Evolutionary conservation across 495 filamentous ascomycete species (phyloP).

Genomic region (Penicillium maclennaniae): DNA sequence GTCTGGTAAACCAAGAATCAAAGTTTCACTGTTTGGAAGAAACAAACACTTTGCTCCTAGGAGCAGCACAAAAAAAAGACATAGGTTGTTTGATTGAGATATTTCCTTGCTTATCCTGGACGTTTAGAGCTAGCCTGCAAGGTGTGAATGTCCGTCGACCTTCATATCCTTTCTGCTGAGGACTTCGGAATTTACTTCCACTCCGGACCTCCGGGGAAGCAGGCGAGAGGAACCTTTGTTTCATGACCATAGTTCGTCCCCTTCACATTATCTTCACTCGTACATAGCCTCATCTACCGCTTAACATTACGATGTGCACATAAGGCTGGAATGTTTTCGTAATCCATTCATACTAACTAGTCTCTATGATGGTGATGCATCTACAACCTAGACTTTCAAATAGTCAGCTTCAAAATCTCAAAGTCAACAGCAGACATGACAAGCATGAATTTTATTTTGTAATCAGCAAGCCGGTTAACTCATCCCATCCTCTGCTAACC

Average conservation of each 20-base stretch:
- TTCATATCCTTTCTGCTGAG: slow-evolving; percentile 4
- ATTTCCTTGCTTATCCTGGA: slow-evolving; percentile 12
- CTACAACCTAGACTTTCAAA: slow-evolving; percentile 1
- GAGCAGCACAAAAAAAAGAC: background rate
- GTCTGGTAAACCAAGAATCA: background rate
- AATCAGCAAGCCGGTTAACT: slow-evolving; percentile 65
- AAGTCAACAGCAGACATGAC: background rate
- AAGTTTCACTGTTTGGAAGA: background rate
- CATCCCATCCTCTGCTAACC: slow-evolving; percentile 55
- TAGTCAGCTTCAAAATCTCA: slow-evolving; percentile 18
- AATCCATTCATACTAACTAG: background rate
- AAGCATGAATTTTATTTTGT: background rate
- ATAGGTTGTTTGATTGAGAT: background rate
- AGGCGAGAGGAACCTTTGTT: slow-evolving; percentile 3
- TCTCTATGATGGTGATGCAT: background rate
- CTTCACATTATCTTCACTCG: background rate
- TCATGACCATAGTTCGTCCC: slow-evolving; percentile 4
- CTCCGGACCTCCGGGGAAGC: too few relatives aligned
- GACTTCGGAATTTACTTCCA: background rate
- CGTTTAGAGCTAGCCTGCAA: slow-evolving; percentile 12
- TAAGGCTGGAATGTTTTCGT: background rate
- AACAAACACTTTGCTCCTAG: background rate
- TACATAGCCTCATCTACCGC: slow-evolving; percentile 22
- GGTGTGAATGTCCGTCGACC: background rate
- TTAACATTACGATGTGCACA: background rate